Percentiles rank a stretch among this genome's conserved stretches.
Conservation (phyloP, 176 grass and related monocot species). For the Rhynchospora breviuscula region DNA sequence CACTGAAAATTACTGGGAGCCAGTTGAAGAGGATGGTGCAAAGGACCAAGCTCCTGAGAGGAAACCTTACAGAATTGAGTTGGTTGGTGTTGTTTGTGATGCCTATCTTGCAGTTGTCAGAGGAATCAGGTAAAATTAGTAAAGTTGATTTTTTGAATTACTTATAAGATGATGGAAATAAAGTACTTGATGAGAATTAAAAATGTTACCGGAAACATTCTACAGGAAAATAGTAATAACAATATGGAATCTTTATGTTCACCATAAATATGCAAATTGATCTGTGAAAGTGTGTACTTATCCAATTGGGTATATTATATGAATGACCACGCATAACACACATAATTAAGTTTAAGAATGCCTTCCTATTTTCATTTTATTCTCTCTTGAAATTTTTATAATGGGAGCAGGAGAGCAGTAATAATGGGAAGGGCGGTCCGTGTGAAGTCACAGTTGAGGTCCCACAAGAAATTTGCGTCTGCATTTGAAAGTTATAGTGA, state of each 20-base stretch:
- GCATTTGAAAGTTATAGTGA: constrained; percentile 50
- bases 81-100: constrained; percentile 76
- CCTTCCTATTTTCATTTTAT: background rate
- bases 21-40: constrained; percentile 14
- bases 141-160: background rate
- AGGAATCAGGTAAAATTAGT: constrained; percentile 60
- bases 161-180: background rate
- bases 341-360: background rate
- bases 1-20: constrained; percentile 88
- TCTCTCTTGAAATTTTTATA: background rate
- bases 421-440: constrained; percentile 60
- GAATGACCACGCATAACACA: background rate
- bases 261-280: background rate
- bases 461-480: constrained; percentile 53
- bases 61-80: constrained; percentile 86
- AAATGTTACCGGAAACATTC: background rate
- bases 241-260: background rate
- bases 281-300: background rate
- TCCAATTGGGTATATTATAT: background rate
- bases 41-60: constrained; percentile 10
- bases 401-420: constrained; percentile 42
- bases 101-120: constrained; percentile 70
- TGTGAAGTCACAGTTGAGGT: constrained; percentile 57
- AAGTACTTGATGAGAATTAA: background rate
- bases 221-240: background rate